Evolutionary conservation across 768 basidiomycete genomes (phyloP).

Genomic region (Xanthoconium stramineum): DNA sequence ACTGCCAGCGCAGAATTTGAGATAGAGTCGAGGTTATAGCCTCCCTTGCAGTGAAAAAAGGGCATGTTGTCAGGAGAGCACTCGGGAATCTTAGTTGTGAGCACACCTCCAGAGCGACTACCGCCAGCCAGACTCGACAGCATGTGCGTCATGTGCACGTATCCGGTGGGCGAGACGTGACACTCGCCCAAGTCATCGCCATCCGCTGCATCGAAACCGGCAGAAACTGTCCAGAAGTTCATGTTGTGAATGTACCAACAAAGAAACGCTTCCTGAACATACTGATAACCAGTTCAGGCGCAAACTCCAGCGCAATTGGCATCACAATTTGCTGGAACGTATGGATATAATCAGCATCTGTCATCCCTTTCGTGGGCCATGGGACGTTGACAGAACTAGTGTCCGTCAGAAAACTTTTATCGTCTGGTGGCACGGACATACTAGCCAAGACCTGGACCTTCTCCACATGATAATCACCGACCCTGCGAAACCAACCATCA

Average conservation of each 20-base stretch:
- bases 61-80: neutral
- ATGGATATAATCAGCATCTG: constrained; percentile 93
- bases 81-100: constrained; percentile 3
- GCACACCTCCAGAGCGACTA: constrained; percentile 88
- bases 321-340: constrained; percentile 95
- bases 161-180: constrained; percentile 86
- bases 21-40: constrained; percentile 90
- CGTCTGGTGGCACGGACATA: constrained; percentile 40
- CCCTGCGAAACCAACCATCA: neutral
- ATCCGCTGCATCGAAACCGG: constrained; percentile 94
- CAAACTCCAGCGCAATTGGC: constrained; percentile 96
- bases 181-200: constrained; percentile 94
- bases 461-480: constrained; percentile 50
- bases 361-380: constrained; percentile 87
- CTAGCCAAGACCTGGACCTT: constrained; percentile 82
- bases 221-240: constrained; percentile 71
- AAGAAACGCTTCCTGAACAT: constrained; percentile 27
- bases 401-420: constrained; percentile 6
- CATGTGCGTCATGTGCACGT: constrained; percentile 99
- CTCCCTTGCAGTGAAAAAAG: constrained; percentile 57
- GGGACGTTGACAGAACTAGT: constrained; percentile 91
- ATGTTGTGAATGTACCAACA: neutral
- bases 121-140: constrained; percentile 84
- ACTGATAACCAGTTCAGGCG: constrained; percentile 96
- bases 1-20: constrained; percentile 87